Evolutionary conservation across 1,139 yeast genomes (phyloP), one percentile per base, ranked within the genome.

Genomic region (Sugiyamaella pinicola): DNA sequence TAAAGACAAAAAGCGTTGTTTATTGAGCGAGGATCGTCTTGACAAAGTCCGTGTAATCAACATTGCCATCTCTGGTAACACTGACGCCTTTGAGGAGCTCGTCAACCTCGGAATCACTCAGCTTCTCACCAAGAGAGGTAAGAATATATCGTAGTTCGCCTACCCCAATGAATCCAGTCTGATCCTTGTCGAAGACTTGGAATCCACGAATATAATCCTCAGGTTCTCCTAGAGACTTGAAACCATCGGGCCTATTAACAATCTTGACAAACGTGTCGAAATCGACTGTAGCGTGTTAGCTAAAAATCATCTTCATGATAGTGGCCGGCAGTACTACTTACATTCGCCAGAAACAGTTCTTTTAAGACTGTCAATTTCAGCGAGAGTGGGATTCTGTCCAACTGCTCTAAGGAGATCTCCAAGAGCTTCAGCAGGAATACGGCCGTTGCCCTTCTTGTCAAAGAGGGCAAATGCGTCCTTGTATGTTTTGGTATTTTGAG

Each of bases 121-220:
- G 78, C 73, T 91, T 90, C 73, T 93, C 98, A 55, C 98, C 98
- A 64, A 91, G 83, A 10, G 96, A 85, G 21, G 97, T 91, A 70
- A 93, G 78, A 69, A 93, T 89, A 73, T 93, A 93, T 71, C 96
- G 83, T 65, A 93, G 81, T 73, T 95, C 98, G 55, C 99, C 99
- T 44, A 93, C 96, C 38, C 98, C 96, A 64, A 93, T 93, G 74
- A 85, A 86, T 6, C 99, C 99, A 18, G 97, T 86, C 61, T 86
- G 83, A 61, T 90, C 96, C 76, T 91, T 95, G 75, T 93, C 99
- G 62, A 93, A 93, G 9, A 93, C 97, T 74, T 93, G 98, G 81
- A 93, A 93, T 1, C 98, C 99, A 67, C 95, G 87, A 66, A 93
- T 83, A 73, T 93, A 93, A 71, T 93, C 99, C 69, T 93, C 99